Base-by-base conservation (phyloP, 495 filamentous ascomycete genomes). In the Podospora appendiculata region DNA sequence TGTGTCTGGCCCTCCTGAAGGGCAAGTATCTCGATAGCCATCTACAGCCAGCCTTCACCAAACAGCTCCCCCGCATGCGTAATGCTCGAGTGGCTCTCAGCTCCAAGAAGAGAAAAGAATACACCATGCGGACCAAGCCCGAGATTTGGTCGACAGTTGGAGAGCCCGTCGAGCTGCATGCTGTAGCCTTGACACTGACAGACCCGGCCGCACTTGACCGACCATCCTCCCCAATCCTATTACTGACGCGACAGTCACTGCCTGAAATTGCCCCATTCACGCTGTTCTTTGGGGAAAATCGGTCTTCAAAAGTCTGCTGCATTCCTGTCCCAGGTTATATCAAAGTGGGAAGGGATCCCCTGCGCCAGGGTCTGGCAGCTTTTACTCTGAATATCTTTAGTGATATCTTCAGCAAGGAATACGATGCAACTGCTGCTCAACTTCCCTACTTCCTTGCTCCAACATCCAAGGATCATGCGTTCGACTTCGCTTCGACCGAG, bases 401-500 rank as follows among this genome's bases (percentile, higher is more conserved):
- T n/a, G 89, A 96, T 61, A 68, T 96, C 0, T 98, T 95, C 66
- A 89, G 88, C 56, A 98, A 98, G 65, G 74, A 70, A 5, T 98
- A 88, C 60, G 83, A 86, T 38, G 58, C 74, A 0, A 74, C 84
- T 32, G 47, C 71, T 0, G 70, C 77, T 8, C 79, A 82, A 13
- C 84, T 94, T 61, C 83, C 89, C 0, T 98, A 96, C 66, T 96
- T 91, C 78, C 65, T 97, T 40, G 86, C 80, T 6, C 93, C 93
- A 6, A 65, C 82, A 19, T 11, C n/a, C 8, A 48, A 57, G 32
- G 34, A 19, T 4, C 70, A 74, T 32, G 43, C 53, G 19, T 63
- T 57, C 32, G 54, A 62, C 51, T 69, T 63, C 42, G 8, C 53
- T 0, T 50, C 41, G 12, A 18, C 54, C 10, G 49, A 40, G 4